Evolutionary conservation across 768 basidiomycete species (phyloP), one percentile per base, ranked within the genome.

Genomic region (Tulasnella calospora): DNA sequence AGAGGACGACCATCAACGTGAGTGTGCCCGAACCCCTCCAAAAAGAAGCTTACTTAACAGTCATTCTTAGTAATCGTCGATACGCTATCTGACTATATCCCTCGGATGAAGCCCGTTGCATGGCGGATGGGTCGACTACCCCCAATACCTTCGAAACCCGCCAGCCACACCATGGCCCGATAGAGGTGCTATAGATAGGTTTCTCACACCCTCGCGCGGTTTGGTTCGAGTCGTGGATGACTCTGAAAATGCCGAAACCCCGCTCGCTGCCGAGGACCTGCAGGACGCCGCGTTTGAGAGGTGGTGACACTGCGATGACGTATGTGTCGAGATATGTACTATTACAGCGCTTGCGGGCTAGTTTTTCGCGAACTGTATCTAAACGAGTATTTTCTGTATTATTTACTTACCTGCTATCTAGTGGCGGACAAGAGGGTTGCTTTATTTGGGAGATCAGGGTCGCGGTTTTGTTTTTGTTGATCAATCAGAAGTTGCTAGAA

Each of bases 1-100:
- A 67, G 57, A 80, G n/a, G 77, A 80, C 67, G 79, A 80, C 46
- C 79, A 80, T 78, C 77, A 78, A 77, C 41, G 79, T 80, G 73
- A 70, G 79, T 78, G 27, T 30, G 15, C 71, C 9, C 15, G 21
- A 27, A 23, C 46, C 46, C 3, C 10, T 79, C 70, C n/a, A n/a
- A n/a, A 6, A 51, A 9, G 23, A 51, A 2, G 5, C 23, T 23
- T 51, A 23, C 47, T 51, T 51, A 51, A 10, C 67, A 13, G 17
- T 30, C 69, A 33, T 9, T 77, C 19, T 67, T 71, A 80, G 79
- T 80, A 35, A 74, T 80, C 61, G 78, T 80, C 15, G 79, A 80
- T 27, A 47, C 36, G 12, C 77, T 80, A 6, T 44, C 41, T 8
- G 77, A 80, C 46, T 40, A 77, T 46, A 55, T 80, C 35, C 77